phyloP scores from a whole-genome alignment of 2,329 filamentous ascomycete species.

The Xylariales sp. region DNA sequence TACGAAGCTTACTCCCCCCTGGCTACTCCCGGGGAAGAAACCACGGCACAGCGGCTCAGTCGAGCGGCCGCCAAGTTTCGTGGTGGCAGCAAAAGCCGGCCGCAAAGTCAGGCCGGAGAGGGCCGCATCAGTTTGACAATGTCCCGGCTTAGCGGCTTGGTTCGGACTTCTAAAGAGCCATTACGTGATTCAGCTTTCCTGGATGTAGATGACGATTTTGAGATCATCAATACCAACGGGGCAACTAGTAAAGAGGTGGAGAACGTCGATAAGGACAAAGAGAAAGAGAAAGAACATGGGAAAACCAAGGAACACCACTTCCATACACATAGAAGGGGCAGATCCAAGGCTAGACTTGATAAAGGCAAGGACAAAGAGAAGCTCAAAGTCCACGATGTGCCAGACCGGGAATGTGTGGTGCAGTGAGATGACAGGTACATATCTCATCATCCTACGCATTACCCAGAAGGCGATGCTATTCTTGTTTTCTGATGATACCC shows the following conservation, averaged over 20 bases:
- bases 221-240: slow-evolving; percentile 13
- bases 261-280: slow-evolving; percentile 15
- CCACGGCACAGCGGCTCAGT: slow-evolving; percentile 48
- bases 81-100: slow-evolving; percentile 45
- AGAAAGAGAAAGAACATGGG: slow-evolving; percentile 17
- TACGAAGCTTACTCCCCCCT: slow-evolving; percentile 32
- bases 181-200: slow-evolving; percentile 25
- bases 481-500: too few species aligned
- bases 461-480: too few species aligned
- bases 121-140: slow-evolving; percentile 54
- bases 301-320: slow-evolving; percentile 16
- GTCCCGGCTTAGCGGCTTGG: slow-evolving; percentile 48
- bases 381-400: slow-evolving; percentile 16
- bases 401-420: slow-evolving; percentile 26
- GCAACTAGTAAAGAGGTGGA: slow-evolving; percentile 12
- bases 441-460: too few species aligned
- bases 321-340: slow-evolving; percentile 11
- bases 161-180: slow-evolving; percentile 47
- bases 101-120: slow-evolving; percentile 55
- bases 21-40: slow-evolving; percentile 48
- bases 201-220: slow-evolving; percentile 18
- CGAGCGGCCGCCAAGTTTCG: slow-evolving; percentile 54
- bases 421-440: too few species aligned
- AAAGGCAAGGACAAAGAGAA: slow-evolving; percentile 19
- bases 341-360: slow-evolving; percentile 12